Percentiles rank a stretch among this genome's conserved stretches.
These are phyloP conservation scores for Halophytophthora polymorphica DNA, from an alignment of 352 stramenopile genomes.

Conservation along the genomic window DNA sequence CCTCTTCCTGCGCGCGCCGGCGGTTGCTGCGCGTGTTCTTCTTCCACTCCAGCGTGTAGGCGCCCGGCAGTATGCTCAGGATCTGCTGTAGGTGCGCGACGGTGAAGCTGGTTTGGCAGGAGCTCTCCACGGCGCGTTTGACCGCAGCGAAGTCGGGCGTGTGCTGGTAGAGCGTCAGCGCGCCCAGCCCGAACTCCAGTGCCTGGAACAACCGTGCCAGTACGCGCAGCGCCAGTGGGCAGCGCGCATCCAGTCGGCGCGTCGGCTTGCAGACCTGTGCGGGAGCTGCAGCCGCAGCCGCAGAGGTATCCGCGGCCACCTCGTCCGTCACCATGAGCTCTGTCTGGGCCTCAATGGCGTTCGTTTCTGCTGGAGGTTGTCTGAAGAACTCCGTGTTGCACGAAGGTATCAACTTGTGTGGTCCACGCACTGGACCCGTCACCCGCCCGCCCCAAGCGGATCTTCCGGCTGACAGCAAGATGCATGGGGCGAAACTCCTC, in stretches of 20 bases:
- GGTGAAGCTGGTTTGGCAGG: slow-evolving; percentile 54
- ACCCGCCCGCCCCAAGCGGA: too few relatives aligned
- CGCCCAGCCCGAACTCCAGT: slow-evolving; percentile 67
- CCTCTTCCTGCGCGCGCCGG: slow-evolving; percentile 18
- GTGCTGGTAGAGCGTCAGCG: slow-evolving; percentile 70
- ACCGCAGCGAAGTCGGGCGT: slow-evolving; percentile 57
- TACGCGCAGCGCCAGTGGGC: slow-evolving; percentile 37
- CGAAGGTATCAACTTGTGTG: too few relatives aligned
- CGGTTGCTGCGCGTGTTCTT: slow-evolving; percentile 25
- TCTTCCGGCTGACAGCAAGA: too few relatives aligned
- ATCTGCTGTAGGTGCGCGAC: slow-evolving; percentile 57
- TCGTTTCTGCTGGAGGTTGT: too few relatives aligned
- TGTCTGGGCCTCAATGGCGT: too few relatives aligned
- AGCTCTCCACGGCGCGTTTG: slow-evolving; percentile 68
- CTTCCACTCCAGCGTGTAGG: slow-evolving; percentile 51
- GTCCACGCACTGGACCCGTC: too few relatives aligned
- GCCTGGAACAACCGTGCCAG: slow-evolving; percentile 62
- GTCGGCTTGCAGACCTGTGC: background rate
- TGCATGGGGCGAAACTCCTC: too few relatives aligned
- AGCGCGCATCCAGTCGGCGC: slow-evolving; percentile 31
- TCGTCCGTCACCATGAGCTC: too few relatives aligned
- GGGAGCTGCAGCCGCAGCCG: background rate
- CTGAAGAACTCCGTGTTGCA: too few relatives aligned
- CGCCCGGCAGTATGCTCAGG: slow-evolving; percentile 42
- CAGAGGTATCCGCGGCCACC: background rate